A percentile compares a stretch with the other conserved stretches of the same genome.
These are phyloP conservation scores for Sporothrix protearum DNA, from an alignment of 2,329 filamentous ascomycete species.

Conservation along the genomic window DNA sequence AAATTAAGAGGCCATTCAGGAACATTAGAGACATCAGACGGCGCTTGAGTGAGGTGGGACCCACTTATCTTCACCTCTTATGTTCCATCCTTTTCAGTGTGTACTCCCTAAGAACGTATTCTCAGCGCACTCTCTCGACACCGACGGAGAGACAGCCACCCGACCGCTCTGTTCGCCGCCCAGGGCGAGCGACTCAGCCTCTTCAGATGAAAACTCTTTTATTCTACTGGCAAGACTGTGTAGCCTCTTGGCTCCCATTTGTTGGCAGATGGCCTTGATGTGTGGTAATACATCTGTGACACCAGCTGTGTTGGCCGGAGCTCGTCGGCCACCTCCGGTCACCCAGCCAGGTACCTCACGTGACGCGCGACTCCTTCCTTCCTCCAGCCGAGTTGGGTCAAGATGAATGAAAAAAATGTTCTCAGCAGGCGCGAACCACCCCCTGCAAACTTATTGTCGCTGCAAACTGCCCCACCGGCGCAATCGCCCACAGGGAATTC, in stretches of 20 bases:
- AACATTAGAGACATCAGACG: not conserved
- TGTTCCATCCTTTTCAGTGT: not conserved
- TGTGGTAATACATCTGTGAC: not conserved
- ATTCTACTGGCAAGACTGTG: not conserved
- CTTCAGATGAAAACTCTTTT: not conserved
- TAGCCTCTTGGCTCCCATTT: not conserved
- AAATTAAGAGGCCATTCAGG: not conserved
- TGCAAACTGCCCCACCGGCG: not conserved
- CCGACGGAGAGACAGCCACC: not conserved
- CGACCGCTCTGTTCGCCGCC: not conserved
- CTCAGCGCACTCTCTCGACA: too few relatives aligned
- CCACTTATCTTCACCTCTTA: not conserved
- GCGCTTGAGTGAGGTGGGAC: not conserved
- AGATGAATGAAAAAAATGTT: too few relatives aligned
- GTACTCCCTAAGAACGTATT: too few relatives aligned
- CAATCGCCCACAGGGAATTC: not conserved
- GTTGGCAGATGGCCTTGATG: not conserved
- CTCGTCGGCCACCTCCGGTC: not conserved
- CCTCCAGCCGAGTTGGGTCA: too few relatives aligned
- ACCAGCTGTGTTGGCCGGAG: too few relatives aligned
- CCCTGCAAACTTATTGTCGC: not conserved
- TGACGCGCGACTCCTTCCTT: not conserved
- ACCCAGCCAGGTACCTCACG: not conserved
- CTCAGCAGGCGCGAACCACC: not conserved
- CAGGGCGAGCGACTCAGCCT: not conserved